Evolutionary conservation across 805 yeast species (phyloP).

Genomic region (Wickerhamomyces strasburgensis): DNA sequence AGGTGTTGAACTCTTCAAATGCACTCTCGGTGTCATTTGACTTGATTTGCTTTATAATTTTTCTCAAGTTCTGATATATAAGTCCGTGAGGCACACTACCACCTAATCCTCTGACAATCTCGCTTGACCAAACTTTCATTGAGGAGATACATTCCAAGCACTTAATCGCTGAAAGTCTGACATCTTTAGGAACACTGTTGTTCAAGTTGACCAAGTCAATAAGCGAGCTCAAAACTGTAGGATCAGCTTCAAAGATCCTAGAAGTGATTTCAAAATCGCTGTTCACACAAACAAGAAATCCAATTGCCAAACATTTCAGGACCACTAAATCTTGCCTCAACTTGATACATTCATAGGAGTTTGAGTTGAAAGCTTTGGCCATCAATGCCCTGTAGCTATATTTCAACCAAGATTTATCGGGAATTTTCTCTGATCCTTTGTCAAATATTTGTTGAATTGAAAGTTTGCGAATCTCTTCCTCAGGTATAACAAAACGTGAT

Average conservation of each 20-base stretch:
- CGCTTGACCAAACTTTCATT: conserved; percentile 67
- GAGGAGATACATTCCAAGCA: conserved; percentile 66
- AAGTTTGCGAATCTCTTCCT: conserved; percentile 50
- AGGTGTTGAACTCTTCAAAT: conserved; percentile 43
- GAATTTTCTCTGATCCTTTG: conserved; percentile 50
- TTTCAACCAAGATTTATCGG: conserved; percentile 58
- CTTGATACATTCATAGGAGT: conserved; percentile 45
- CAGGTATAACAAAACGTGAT: conserved; percentile 44
- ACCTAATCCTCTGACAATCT: conserved; percentile 69
- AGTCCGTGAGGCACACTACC: conserved; percentile 87
- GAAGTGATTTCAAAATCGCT: conserved; percentile 57
- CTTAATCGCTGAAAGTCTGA: conserved; percentile 57
- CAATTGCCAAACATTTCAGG: conserved; percentile 63
- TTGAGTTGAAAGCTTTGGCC: conserved; percentile 68
- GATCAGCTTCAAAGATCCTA: conserved; percentile 65
- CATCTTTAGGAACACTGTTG: conserved; percentile 43
- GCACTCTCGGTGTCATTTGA: conserved; percentile 32
- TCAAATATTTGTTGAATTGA: conserved; percentile 61
- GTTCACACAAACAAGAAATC: conserved; percentile 54
- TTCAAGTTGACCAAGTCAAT: conserved; percentile 73
- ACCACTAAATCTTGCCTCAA: conserved; percentile 56
- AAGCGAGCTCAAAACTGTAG: conserved; percentile 61
- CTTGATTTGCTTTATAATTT: conserved; percentile 47
- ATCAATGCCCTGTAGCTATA: conserved; percentile 56
- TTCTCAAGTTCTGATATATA: conserved; percentile 65